A percentile compares a stretch with the other conserved stretches of the same genome.
Conservation (phyloP, 1,139 yeast genomes). For the Zhuliangozyma parablackwelliae region DNA sequence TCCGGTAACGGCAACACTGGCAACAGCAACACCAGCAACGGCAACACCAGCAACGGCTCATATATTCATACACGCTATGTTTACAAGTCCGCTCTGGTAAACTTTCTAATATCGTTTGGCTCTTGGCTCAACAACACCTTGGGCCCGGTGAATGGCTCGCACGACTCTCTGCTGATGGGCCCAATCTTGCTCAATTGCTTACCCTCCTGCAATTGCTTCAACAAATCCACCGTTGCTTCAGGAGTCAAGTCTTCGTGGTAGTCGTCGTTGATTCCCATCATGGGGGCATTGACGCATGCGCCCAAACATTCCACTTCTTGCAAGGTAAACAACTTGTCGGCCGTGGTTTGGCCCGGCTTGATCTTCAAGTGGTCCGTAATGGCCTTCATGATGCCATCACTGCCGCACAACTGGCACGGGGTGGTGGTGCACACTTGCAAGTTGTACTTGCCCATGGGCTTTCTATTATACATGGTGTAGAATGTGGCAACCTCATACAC, state of each 20-base stretch:
- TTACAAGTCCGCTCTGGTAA: conserved; percentile 33
- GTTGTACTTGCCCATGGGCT: conserved; percentile 83
- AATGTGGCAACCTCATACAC: conserved; percentile 92
- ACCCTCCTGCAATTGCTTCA: conserved; percentile 65
- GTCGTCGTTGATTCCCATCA: conserved; percentile 82
- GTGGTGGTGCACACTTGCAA: conserved; percentile 88
- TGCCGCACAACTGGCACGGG: conserved; percentile 84
- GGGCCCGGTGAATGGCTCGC: conserved; percentile 75
- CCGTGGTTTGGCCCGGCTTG: conserved; percentile 76
- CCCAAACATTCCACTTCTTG: conserved; percentile 92
- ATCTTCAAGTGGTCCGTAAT: conserved; percentile 57
- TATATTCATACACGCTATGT: neutral
- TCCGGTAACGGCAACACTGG: neutral
- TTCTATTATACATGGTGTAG: conserved; percentile 87
- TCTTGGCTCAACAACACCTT: conserved; percentile 58
- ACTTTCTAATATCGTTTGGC: conserved; percentile 64
- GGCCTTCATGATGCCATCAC: conserved; percentile 73
- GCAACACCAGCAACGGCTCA: neutral
- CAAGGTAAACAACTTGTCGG: conserved; percentile 71
- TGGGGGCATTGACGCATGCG: conserved; percentile 90
- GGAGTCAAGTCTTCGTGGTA: conserved; percentile 79
- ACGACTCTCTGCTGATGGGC: conserved; percentile 63
- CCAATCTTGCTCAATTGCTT: conserved; percentile 56
- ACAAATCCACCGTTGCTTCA: conserved; percentile 56
- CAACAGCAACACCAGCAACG: neutral